These are phyloP conservation scores for Daldinia childiae DNA, from an alignment of 495 filamentous ascomycete genomes.

Conservation along the genomic window DNA sequence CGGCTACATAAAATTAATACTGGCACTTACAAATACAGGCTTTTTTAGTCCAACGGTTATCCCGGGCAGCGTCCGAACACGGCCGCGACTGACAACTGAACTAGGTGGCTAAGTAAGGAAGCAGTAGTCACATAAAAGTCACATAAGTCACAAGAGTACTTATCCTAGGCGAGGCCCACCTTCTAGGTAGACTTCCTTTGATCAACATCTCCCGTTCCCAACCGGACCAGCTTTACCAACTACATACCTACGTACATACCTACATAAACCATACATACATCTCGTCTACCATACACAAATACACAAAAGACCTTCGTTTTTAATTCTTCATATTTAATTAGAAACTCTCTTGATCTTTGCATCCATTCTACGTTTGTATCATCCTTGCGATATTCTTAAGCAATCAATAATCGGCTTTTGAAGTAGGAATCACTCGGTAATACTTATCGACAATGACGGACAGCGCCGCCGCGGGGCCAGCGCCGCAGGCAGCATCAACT, in stretches of 20 bases:
- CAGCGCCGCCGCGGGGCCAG: constrained; percentile 30
- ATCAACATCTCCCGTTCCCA: constrained; percentile 12
- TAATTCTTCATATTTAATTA: neutral
- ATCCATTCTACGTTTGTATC: neutral
- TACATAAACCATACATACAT: neutral
- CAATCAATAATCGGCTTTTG: neutral
- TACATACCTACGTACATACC: neutral
- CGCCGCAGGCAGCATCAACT: constrained; percentile 36
- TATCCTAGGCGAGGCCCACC: constrained; percentile 18
- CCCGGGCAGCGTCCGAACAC: constrained; percentile 32
- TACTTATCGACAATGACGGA: constrained; percentile 27
- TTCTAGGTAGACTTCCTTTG: constrained; percentile 15
- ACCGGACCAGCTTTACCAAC: constrained; percentile 5
- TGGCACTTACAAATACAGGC: constrained; percentile 10
- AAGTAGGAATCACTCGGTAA: neutral
- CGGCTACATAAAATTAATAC: neutral
- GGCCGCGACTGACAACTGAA: constrained; percentile 19
- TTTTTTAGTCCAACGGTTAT: constrained; percentile 18
- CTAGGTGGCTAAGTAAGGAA: constrained; percentile 6
- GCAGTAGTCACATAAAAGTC: neutral
- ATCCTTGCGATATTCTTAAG: neutral
- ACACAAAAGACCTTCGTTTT: neutral
- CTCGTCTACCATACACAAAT: neutral
- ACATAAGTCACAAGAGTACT: constrained; percentile 18
- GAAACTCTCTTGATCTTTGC: neutral